These are phyloP conservation scores for Mycena epipterygia DNA, from an alignment of 768 basidiomycete genomes.

Conservation along the genomic window DNA sequence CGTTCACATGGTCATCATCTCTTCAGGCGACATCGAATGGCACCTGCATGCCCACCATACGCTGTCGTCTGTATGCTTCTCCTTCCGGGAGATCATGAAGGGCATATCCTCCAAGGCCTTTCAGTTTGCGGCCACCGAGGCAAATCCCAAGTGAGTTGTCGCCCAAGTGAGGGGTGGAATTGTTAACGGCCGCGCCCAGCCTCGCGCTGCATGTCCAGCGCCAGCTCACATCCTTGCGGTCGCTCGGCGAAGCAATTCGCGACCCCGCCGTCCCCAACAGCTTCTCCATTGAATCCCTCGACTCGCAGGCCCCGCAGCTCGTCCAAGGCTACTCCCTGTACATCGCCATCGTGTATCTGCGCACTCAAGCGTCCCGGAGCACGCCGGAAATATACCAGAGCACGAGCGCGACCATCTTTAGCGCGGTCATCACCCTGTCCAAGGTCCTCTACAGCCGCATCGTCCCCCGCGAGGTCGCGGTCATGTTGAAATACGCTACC, in stretches of 20 bases:
- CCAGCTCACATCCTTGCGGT: constrained; percentile 6
- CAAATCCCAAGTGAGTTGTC: constrained; percentile 15
- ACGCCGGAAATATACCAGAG: constrained; percentile 26
- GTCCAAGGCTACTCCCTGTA: constrained; percentile 30
- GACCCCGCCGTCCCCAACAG: background rate
- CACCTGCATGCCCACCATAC: constrained; percentile 49
- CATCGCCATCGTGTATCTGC: constrained; percentile 30
- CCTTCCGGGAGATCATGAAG: constrained; percentile 50
- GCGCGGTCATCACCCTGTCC: constrained; percentile 26
- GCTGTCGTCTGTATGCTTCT: constrained; percentile 48
- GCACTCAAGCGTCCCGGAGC: constrained; percentile 23
- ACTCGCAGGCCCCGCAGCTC: constrained; percentile 20
- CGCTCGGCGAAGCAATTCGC: constrained; percentile 15
- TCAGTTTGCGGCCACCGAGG: constrained; percentile 30
- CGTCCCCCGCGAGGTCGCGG: constrained; percentile 20
- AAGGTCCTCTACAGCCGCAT: constrained; percentile 28
- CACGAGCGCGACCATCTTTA: constrained; percentile 28
- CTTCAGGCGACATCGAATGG: constrained; percentile 48
- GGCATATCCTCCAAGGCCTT: constrained; percentile 52
- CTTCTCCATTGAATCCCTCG: constrained; percentile 23
- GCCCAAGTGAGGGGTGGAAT: background rate
- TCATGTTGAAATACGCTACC: constrained; percentile 21
- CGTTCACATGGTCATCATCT: constrained; percentile 51
- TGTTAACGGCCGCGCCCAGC: background rate
- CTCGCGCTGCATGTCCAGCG: constrained; percentile 23